Evolutionary conservation across 2,329 filamentous ascomycete genomes (phyloP), one percentile per base, ranked within the genome.

Genomic region (Penicillium sp.): DNA sequence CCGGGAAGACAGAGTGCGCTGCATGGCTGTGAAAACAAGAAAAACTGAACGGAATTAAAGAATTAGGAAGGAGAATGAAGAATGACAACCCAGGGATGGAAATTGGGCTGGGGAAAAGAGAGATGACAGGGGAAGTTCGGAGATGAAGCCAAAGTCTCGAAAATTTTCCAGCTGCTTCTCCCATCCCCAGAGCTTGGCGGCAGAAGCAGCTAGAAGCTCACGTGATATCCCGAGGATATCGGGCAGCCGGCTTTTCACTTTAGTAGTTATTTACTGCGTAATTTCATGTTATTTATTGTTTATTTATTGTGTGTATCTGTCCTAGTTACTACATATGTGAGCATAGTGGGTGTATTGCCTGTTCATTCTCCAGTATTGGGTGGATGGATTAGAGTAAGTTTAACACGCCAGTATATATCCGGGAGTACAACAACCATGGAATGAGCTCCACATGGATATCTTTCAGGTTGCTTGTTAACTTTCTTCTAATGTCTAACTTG

Each of bases 1-100:
- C 77, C 89, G 80, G 65, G 86, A 88, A 69, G 87, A 82, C 69
- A 98, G 81, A 75, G 89, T 89, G 75, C 93, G 88, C 82, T 98
- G 93, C 93, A 98, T 98, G 58, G 49, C 50, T 55, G 49, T 22
- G 35, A 37, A 37, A 37, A 37, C 35, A 40, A 56, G 44, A 53
- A 54, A 58, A 50, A 57, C 29, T 14, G 35, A 18, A 47, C 26
- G 27, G 26, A 56, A 56, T 50, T 54, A 57, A 49, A 54, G 45
- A 57, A 45, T 16, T 34, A 55, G 45, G 49, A 51, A 54, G 47
- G 47, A 55, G 54, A 42, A 50, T 44, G 44, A 52, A 55, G 54
- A 42, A 50, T 44, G 44, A 52, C 54, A 60, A 63, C 65, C 66
- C 70, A 64, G 50, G 48, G 54, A 63, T 50, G 41, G 42, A 42